Conservation (phyloP, 495 filamentous ascomycete species). For the Ramalina intermedia region DNA sequence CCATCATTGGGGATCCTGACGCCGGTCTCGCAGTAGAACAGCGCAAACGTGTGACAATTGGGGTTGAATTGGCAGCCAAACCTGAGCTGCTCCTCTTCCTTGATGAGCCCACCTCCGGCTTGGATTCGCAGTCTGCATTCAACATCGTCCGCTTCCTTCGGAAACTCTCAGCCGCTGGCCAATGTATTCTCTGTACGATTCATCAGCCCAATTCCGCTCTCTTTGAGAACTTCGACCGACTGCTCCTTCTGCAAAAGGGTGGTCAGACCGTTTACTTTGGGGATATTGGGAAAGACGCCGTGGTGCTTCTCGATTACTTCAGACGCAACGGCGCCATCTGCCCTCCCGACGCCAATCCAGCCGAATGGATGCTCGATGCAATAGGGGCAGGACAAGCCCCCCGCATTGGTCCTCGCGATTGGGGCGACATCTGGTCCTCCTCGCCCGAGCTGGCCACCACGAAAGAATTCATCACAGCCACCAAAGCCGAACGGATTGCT, state of each 20-base stretch:
- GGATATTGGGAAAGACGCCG: conserved; percentile 69
- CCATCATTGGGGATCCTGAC: conserved; percentile 76
- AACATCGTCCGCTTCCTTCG: conserved; percentile 64
- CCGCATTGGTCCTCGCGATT: conserved; percentile 59
- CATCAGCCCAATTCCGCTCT: conserved; percentile 85
- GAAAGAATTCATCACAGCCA: conserved; percentile 50
- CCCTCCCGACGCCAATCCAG: conserved; percentile 61
- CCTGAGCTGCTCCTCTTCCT: conserved; percentile 78
- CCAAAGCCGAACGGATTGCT: conserved; percentile 31
- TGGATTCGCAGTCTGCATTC: conserved; percentile 80
- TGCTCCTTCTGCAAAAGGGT: conserved; percentile 69
- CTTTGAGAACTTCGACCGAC: conserved; percentile 79
- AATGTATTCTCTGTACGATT: conserved; percentile 83
- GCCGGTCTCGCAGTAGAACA: conserved; percentile 92
- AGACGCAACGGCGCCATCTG: conserved; percentile 68
- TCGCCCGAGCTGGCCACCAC: conserved; percentile 55
- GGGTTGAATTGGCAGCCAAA: conserved; percentile 82
- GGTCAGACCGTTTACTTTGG: conserved; percentile 86
- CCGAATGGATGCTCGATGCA: conserved; percentile 93
- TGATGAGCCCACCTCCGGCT: conserved; percentile 75
- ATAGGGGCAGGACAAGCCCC: conserved; percentile 81
- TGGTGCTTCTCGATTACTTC: conserved; percentile 61
- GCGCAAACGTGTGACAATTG: conserved; percentile 84
- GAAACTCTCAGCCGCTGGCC: conserved; percentile 68
- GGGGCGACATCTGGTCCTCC: conserved; percentile 66